Base-by-base conservation (phyloP, 495 filamentous ascomycete genomes). In the Arthonia radiata region DNA sequence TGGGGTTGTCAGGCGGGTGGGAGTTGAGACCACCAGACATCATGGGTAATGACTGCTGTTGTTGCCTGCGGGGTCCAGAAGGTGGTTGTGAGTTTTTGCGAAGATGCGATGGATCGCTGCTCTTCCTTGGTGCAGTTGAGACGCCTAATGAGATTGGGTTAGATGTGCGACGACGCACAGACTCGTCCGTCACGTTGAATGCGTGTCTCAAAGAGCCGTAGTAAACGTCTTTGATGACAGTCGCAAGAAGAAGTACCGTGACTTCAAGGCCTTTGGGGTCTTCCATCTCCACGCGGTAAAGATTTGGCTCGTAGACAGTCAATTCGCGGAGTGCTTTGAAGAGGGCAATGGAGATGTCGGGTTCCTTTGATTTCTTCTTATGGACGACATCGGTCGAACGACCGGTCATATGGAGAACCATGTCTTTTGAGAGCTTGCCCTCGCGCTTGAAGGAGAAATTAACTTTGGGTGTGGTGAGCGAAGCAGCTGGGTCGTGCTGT, bases 251-350 rank as follows among this genome's bases (percentile, higher is more conserved):
- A n/a, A 97, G 41, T 3, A 94, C 44, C 0, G 83, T 75, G 1
- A 94, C 58, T 47, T 97, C 86, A 4, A 94, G 53, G 2, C 86
- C 86, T 46, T 94, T 97, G 31, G 71, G 65, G 47, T 97, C 86
- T 43, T 94, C 83, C 38, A 93, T 68, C 22, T 93, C 82, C 3
- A 93, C 74, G 1, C 86, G 57, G 24, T 71, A 69, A 15, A 94
- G 53, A 41, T 94, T 93, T 11, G 83, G 74, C 49, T 94, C 73
- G 49, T 92, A 92, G 22, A 97, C 52, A 9, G 83, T 89, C 17
- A 94, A 41, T 32, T 76, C 72, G 17, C 57, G 61, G 17, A 74
- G 43, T 1, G 53, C 48, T 18, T 57, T 47, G 53, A 83, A 92
- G 30, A 94, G 55, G 0, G 76, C 78, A 11, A 94, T 56, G 4